Conservation (phyloP, 192 early-diverging fungal species). For the Mortierella antarctica region DNA sequence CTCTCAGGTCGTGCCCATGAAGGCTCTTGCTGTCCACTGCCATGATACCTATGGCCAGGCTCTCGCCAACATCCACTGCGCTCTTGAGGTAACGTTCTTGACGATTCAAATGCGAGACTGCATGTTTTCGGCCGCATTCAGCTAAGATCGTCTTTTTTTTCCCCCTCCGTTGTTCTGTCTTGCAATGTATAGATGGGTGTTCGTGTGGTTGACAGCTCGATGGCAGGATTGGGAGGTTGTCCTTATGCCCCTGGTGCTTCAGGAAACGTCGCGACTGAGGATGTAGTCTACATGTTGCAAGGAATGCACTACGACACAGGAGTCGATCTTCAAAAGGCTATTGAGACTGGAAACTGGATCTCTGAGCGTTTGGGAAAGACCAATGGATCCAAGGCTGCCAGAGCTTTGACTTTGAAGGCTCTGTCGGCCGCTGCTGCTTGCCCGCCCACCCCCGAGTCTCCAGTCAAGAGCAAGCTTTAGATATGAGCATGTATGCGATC, state of each 20-base stretch:
- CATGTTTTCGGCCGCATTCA: neutral
- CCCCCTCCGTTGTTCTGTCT: neutral
- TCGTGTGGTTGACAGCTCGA: slow-evolving; percentile 92
- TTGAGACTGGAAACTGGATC: slow-evolving; percentile 89
- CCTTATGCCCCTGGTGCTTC: slow-evolving; percentile 96
- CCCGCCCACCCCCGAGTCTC: slow-evolving; percentile 32
- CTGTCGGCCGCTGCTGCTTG: slow-evolving; percentile 36
- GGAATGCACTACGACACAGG: slow-evolving; percentile 87
- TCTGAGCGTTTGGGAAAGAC: slow-evolving; percentile 78
- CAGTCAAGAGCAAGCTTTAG: slow-evolving; percentile 41
- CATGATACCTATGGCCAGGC: slow-evolving; percentile 99
- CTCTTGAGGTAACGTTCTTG: slow-evolving; percentile 66
- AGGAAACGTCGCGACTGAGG: slow-evolving; percentile 97
- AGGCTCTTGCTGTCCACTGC: slow-evolving; percentile 90
- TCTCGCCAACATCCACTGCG: slow-evolving; percentile 88
- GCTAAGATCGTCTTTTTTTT: neutral
- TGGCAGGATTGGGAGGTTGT: slow-evolving; percentile 92
- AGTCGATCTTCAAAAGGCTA: slow-evolving; percentile 78
- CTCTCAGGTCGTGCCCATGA: slow-evolving; percentile 73
- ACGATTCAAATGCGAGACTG: neutral
- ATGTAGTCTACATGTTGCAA: slow-evolving; percentile 93
- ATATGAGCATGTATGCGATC: neutral
- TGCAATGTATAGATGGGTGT: slow-evolving; percentile 72
- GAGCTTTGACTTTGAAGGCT: slow-evolving; percentile 57
- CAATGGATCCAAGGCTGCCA: slow-evolving; percentile 69